phyloP scores from a whole-genome alignment of 345 rosid genomes.

The Rhodamnia argentea region DNA sequence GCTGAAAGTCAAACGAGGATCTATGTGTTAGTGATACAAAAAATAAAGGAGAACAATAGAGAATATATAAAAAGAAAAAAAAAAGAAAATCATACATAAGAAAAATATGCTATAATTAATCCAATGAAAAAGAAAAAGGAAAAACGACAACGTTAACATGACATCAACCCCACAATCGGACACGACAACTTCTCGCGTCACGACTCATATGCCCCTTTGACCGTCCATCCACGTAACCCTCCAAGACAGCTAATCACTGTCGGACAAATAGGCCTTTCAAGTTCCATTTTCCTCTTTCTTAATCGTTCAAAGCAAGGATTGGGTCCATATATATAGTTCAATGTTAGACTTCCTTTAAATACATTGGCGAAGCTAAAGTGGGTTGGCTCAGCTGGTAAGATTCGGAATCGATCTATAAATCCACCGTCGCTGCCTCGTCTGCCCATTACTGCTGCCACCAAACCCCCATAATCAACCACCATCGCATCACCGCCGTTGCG shows the following conservation, averaged over 20 bases:
- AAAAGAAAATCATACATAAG: neutral
- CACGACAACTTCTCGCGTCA: neutral
- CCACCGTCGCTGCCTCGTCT: neutral
- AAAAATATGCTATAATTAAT: neutral
- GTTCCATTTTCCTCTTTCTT: neutral
- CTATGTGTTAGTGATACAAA: neutral
- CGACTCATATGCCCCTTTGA: neutral
- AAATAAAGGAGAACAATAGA: neutral
- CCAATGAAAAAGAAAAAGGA: neutral
- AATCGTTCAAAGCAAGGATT: neutral
- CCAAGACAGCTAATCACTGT: neutral
- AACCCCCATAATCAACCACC: neutral
- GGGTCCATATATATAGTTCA: neutral
- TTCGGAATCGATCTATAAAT: too few species aligned
- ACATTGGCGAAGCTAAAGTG: neutral
- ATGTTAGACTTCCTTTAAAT: neutral
- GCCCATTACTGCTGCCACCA: neutral
- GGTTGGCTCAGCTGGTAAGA: too few species aligned
- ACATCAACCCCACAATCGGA: neutral
- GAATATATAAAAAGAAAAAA: neutral
- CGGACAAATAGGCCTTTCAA: neutral
- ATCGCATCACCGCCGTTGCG: neutral
- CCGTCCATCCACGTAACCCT: neutral
- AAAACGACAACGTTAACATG: neutral
- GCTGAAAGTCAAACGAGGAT: neutral